Evolutionary conservation across 495 filamentous ascomycete species (phyloP).

Genomic region (Tuber aestivum): DNA sequence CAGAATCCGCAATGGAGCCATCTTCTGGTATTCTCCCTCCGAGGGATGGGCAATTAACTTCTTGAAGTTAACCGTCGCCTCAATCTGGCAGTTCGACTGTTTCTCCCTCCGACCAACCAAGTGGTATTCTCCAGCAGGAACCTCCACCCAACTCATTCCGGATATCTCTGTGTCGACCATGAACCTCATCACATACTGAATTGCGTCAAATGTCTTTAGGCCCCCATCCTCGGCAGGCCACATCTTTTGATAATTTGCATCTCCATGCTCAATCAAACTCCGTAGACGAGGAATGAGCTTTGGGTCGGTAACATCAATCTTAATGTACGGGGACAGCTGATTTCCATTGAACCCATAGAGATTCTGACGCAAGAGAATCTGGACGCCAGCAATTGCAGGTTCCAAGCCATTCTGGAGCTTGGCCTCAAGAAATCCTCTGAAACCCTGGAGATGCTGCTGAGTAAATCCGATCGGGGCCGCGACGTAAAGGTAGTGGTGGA

Average conservation of each 20-base stretch:
- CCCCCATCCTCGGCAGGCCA: conserved; percentile 67
- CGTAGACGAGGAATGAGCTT: conserved; percentile 71
- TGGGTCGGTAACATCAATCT: conserved; percentile 84
- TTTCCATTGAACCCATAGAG: conserved; percentile 91
- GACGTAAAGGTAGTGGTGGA: conserved; percentile 93
- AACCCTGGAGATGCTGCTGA: conserved; percentile 66
- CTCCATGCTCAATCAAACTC: conserved; percentile 61
- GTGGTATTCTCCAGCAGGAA: conserved; percentile 63
- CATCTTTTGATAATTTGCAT: conserved; percentile 80
- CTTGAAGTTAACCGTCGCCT: conserved; percentile 72
- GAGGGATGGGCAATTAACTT: conserved; percentile 81
- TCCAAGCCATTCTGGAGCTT: conserved; percentile 61
- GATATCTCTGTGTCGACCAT: conserved; percentile 94
- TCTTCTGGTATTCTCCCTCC: conserved; percentile 96
- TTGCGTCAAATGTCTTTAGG: conserved; percentile 84
- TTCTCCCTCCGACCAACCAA: conserved; percentile 56
- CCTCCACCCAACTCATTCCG: conserved; percentile 98
- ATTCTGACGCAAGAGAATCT: conserved; percentile 76
- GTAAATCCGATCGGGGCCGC: conserved; percentile 78
- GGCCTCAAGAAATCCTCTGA: conserved; percentile 67
- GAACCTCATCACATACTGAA: conserved; percentile 90
- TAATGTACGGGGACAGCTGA: conserved; percentile 82
- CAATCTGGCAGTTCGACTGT: conserved; percentile 91
- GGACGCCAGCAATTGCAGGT: conserved; percentile 60
- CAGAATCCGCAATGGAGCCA: conserved; percentile 86